Percentiles rank a stretch among this genome's conserved stretches.
Conservation (phyloP, 495 filamentous ascomycete species). For the Penicillium chermesinum region DNA sequence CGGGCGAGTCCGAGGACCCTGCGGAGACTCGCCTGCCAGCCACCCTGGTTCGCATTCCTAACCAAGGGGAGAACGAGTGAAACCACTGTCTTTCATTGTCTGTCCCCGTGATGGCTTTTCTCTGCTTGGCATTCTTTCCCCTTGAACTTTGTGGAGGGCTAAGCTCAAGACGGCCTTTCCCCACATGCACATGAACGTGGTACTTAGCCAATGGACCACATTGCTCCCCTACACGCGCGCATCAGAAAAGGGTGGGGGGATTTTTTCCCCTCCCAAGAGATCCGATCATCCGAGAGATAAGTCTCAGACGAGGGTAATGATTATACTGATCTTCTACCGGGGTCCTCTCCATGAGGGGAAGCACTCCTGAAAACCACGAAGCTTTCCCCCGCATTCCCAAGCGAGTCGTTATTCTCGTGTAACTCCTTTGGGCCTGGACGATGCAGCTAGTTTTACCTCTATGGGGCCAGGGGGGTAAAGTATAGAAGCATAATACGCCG, state of each 20-base stretch:
- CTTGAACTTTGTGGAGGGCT: slow-evolving; percentile 1
- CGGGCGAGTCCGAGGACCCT: slow-evolving; percentile 8
- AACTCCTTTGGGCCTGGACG: not conserved
- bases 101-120: too few relatives aligned
- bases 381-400: slow-evolving; percentile 10
- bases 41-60: slow-evolving; percentile 40
- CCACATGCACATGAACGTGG: not conserved
- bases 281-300: not conserved
- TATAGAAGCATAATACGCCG: not conserved
- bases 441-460: not conserved
- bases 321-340: not conserved
- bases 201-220: not conserved
- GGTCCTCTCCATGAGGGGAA: not conserved
- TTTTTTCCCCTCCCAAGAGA: not conserved
- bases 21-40: slow-evolving; percentile 25
- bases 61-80: slow-evolving; percentile 8
- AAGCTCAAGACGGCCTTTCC: slow-evolving; percentile 9
- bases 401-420: too few relatives aligned
- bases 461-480: too few relatives aligned
- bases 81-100: too few relatives aligned
- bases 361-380: slow-evolving; percentile 2
- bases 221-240: not conserved
- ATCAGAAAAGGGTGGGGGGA: not conserved
- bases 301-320: too few relatives aligned
- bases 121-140: not conserved